Percentiles rank a stretch among this genome's conserved stretches.
phyloP scores from a whole-genome alignment of 257 asterid genomes.

The Nicotiana paniculata region DNA sequence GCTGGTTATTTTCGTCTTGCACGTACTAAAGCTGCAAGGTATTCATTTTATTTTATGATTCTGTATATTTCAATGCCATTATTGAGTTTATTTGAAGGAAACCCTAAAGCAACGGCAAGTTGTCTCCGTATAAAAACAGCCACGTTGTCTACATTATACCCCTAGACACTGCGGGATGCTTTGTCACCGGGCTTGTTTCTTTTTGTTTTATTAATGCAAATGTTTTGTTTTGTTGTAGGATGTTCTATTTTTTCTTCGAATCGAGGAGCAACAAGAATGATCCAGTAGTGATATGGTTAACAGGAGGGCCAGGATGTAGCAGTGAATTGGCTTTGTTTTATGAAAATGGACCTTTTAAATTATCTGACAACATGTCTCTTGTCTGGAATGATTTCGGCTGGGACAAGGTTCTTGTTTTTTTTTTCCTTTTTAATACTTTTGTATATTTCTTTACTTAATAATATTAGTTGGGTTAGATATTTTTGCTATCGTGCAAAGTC shows the following conservation, averaged over 20 bases:
- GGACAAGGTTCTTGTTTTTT: conserved; percentile 50
- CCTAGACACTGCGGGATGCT: background rate
- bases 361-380: conserved; percentile 46
- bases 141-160: background rate
- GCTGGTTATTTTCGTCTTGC: conserved; percentile 63
- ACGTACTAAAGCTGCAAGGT: conserved; percentile 57
- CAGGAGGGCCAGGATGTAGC: conserved; percentile 93
- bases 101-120: no score
- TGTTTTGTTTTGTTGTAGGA: conserved; percentile 39
- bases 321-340: conserved; percentile 66
- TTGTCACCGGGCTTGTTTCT: no score
- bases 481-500: background rate
- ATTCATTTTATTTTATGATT: background rate
- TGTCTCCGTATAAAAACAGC: no score
- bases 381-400: conserved; percentile 73
- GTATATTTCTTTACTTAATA: background rate
- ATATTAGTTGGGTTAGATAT: background rate
- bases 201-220: background rate
- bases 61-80: background rate
- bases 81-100: background rate
- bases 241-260: conserved; percentile 79
- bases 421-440: background rate
- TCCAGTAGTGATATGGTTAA: conserved; percentile 71
- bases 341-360: conserved; percentile 72
- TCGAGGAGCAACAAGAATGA: conserved; percentile 45